phyloP scores from a whole-genome alignment of 73 alveolate genomes.

The Paramecium sonneborni region DNA sequence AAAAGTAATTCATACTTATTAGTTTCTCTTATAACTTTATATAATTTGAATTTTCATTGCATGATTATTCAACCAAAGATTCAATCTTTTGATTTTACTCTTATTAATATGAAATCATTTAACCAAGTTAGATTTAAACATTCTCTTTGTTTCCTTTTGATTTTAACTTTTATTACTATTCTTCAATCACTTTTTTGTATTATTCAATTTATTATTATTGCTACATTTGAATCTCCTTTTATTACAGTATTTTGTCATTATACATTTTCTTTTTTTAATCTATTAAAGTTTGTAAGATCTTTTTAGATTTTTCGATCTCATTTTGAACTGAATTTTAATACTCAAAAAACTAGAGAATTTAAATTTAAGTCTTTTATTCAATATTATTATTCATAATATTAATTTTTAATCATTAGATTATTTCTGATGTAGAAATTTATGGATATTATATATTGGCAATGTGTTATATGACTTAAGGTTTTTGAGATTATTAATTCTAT shows the following conservation, averaged over 20 bases:
- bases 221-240: neutral
- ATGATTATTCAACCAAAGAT: neutral
- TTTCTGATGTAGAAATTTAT: neutral
- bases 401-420: neutral
- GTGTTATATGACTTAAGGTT: neutral
- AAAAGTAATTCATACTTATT: neutral
- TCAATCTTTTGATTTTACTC: neutral
- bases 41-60: neutral
- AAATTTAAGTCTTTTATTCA: neutral
- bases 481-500: neutral
- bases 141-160: neutral
- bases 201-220: neutral
- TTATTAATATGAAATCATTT: neutral
- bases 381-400: neutral
- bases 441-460: neutral
- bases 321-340: neutral
- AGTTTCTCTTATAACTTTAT: neutral
- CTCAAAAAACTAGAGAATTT: neutral
- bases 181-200: neutral
- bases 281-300: neutral
- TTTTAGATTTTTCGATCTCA: neutral
- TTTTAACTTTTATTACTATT: neutral
- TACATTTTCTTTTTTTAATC: slow-evolving; percentile 4
- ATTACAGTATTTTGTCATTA: neutral
- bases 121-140: neutral